These are phyloP conservation scores for Pistacia integerrima DNA, from an alignment of 345 rosid species.

Conservation along the genomic window DNA sequence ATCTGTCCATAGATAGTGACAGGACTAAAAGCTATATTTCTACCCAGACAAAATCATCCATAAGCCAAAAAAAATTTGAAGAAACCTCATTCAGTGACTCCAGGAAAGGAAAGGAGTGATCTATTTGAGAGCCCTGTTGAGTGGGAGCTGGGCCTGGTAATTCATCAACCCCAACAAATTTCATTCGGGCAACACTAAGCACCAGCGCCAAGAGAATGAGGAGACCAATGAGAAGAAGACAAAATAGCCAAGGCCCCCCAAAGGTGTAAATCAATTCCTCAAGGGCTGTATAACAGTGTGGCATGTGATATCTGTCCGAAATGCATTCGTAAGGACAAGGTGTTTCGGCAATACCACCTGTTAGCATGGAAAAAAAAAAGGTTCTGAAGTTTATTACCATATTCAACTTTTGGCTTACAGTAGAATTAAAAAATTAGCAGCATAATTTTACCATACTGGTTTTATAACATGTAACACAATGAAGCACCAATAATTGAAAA, in stretches of 20 bases:
- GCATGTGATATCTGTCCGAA: conserved; percentile 96
- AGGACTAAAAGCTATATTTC: background rate
- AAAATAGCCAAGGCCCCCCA: conserved; percentile 98
- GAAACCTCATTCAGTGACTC: conserved; percentile 96
- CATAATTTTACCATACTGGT: background rate
- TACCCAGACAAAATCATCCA: background rate
- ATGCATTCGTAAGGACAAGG: conserved; percentile 93
- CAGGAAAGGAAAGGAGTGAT: conserved; percentile 96
- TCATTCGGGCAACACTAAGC: conserved; percentile 98
- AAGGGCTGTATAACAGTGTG: conserved; percentile 92
- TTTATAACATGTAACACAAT: background rate
- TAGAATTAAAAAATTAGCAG: conserved; percentile 2
- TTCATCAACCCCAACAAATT: conserved; percentile 96
- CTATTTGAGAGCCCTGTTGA: conserved; percentile 87
- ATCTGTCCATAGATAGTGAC: background rate
- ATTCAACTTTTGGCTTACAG: background rate
- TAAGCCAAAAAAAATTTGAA: background rate
- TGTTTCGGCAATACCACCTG: conserved; percentile 89
- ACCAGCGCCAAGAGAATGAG: conserved; percentile 90
- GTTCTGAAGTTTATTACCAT: background rate
- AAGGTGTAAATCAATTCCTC: conserved; percentile 96
- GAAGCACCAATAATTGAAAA: conserved; percentile 11
- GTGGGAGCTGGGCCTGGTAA: conserved; percentile 89
- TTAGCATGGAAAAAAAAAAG: conserved; percentile 16
- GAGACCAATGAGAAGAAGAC: conserved; percentile 84